phyloP scores from a whole-genome alignment of 2,329 filamentous ascomycete genomes.

The Xylariaceae sp. region DNA sequence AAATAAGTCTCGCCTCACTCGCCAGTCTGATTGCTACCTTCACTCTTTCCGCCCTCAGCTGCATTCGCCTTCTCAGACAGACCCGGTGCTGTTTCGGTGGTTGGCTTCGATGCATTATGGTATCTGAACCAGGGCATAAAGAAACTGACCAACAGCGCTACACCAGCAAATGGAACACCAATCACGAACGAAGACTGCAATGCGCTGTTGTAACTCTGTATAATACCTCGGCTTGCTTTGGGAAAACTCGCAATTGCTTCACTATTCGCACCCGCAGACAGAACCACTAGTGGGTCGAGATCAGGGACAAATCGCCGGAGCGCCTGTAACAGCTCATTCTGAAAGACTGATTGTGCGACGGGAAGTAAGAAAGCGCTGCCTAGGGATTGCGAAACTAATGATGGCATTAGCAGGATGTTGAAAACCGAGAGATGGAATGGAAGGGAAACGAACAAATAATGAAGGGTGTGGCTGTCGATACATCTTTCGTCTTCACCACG shows the following conservation, averaged over 20 bases:
- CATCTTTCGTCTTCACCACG: slow-evolving; percentile 20
- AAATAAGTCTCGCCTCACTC: slow-evolving; percentile 1
- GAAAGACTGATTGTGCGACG: slow-evolving; percentile 20
- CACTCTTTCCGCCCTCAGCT: background rate
- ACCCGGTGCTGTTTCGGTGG: slow-evolving; percentile 2
- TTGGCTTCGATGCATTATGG: slow-evolving; percentile 12
- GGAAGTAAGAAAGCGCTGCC: slow-evolving; percentile 22
- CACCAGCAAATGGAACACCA: slow-evolving; percentile 23
- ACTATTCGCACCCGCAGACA: slow-evolving; percentile 22
- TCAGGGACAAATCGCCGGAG: slow-evolving; percentile 14
- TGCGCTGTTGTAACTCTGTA: slow-evolving; percentile 16
- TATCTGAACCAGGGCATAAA: slow-evolving; percentile 24
- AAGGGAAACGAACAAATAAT: slow-evolving; percentile 19
- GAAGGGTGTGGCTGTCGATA: slow-evolving; percentile 22
- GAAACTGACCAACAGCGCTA: slow-evolving; percentile 20
- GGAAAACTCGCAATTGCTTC: slow-evolving; percentile 20
- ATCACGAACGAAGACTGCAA: slow-evolving; percentile 18
- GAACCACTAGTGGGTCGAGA: slow-evolving; percentile 12
- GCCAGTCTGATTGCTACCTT: slow-evolving; percentile 1
- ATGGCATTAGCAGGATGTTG: no score
- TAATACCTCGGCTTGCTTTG: slow-evolving; percentile 1
- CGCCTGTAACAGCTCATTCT: slow-evolving; percentile 18
- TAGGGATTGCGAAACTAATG: slow-evolving; percentile 22
- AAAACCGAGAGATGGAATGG: background rate
- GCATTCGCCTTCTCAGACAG: background rate